Evolutionary conservation across 2,329 filamentous ascomycete genomes (phyloP).

Genomic region (Leptographium radiaticola): DNA sequence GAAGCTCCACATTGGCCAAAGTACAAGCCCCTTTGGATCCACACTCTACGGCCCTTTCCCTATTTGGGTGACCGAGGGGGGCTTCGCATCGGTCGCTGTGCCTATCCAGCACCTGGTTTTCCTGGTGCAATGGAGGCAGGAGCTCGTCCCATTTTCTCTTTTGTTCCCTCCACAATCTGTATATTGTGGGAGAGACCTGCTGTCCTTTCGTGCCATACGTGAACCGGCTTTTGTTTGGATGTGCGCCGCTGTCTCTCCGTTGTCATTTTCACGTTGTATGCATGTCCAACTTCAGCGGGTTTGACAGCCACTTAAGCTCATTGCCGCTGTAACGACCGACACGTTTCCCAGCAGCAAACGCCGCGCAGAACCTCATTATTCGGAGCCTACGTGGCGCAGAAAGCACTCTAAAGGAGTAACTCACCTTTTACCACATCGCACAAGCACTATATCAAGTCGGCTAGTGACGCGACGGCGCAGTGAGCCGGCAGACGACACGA

Average conservation of each 20-base stretch:
- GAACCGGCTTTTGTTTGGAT: neutral
- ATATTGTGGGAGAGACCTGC: neutral
- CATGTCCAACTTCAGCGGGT: neutral
- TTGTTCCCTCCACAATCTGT: neutral
- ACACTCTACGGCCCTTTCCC: conserved; percentile 7
- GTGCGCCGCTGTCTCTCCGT: neutral
- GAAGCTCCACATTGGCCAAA: neutral
- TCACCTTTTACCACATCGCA: no score
- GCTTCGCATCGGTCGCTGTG: conserved; percentile 4
- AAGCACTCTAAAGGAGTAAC: no score
- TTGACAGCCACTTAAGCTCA: neutral
- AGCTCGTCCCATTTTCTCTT: neutral
- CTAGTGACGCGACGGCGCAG: no score
- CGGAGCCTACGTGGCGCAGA: no score
- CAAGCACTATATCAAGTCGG: no score
- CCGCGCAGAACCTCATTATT: neutral
- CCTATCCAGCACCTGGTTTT: conserved; percentile 3
- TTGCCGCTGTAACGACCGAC: neutral
- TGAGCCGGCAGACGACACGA: no score
- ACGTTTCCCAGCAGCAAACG: neutral
- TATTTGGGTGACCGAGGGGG: conserved; percentile 9
- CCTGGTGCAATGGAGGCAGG: neutral
- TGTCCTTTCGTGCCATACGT: neutral
- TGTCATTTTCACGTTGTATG: neutral
- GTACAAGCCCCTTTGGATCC: neutral